Conservation (phyloP, 495 filamentous ascomycete species). For the Cercophora samala region DNA sequence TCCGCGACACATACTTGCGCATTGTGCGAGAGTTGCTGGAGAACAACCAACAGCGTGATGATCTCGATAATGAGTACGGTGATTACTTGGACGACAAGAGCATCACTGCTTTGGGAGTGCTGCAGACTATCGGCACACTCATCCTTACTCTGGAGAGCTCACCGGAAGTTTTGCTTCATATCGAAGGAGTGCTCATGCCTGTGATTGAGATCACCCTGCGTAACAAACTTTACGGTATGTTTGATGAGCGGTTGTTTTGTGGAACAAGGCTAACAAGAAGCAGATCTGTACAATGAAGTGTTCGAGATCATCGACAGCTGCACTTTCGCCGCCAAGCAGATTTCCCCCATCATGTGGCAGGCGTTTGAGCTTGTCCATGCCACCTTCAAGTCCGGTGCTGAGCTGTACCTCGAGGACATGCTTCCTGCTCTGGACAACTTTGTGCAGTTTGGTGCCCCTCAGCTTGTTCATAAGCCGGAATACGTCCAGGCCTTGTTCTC, state of each 20-base stretch:
- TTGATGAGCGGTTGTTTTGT: not conserved
- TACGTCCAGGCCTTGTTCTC: conserved; percentile 84
- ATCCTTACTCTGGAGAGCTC: conserved; percentile 97
- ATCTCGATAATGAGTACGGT: conserved; percentile 73
- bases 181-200: conserved; percentile 94
- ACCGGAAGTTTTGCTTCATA: conserved; percentile 86
- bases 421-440: conserved; percentile 96
- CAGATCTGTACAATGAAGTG: conserved; percentile 91
- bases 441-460: conserved; percentile 80
- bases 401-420: conserved; percentile 99
- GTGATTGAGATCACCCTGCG: conserved; percentile 93
- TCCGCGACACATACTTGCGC: conserved; percentile 92
- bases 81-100: conserved; percentile 98
- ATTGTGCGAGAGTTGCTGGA: conserved; percentile 90
- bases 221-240: conserved; percentile 84
- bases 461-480: conserved; percentile 73
- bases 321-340: conserved; percentile 94
- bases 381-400: conserved; percentile 94
- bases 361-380: conserved; percentile 94
- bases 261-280: not conserved
- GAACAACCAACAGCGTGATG: conserved; percentile 67
- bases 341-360: conserved; percentile 96
- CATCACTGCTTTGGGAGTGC: conserved; percentile 91
- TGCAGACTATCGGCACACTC: conserved; percentile 96
- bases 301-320: conserved; percentile 99